Percentiles rank a stretch among this genome's conserved stretches.
Evolutionary conservation across 2,329 filamentous ascomycete genomes (phyloP).

Genomic region (Aspergillus glaucus): DNA sequence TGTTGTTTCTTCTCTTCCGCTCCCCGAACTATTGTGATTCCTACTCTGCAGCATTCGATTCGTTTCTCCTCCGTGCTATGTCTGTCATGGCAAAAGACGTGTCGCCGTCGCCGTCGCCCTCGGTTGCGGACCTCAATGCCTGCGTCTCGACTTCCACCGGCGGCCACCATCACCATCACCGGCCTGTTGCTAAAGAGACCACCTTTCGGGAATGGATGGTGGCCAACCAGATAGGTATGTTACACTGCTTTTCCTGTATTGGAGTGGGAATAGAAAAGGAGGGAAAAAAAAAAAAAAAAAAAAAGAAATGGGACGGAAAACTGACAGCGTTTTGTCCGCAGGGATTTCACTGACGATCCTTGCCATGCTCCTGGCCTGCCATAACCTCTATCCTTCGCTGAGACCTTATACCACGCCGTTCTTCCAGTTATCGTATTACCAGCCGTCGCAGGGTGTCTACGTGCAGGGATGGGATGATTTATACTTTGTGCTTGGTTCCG

Average conservation of each 20-base stretch:
- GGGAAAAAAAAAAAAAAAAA: background rate
- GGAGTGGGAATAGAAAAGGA: background rate
- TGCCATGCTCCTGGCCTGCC: constrained; percentile 72
- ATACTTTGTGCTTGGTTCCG: constrained; percentile 69
- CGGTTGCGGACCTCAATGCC: constrained; percentile 34
- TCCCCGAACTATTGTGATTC: too few species aligned
- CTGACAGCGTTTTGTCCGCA: constrained; percentile 27
- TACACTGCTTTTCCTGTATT: background rate
- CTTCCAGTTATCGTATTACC: constrained; percentile 79
- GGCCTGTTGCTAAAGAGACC: constrained; percentile 29
- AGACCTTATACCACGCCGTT: constrained; percentile 77
- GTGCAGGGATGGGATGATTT: constrained; percentile 72
- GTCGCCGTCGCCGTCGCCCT: constrained; percentile 20
- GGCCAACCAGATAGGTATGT: constrained; percentile 71
- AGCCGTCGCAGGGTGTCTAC: constrained; percentile 62
- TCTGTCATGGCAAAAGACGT: constrained; percentile 30
- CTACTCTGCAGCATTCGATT: too few species aligned
- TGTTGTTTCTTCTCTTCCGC: background rate
- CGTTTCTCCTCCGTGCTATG: too few species aligned
- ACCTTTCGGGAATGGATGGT: constrained; percentile 58
- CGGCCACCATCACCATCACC: constrained; percentile 14
- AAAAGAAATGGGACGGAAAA: background rate
- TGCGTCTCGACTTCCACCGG: constrained; percentile 31
- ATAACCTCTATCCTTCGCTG: constrained; percentile 74
- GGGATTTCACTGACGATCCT: constrained; percentile 82